Evolutionary conservation across 352 stramenopile genomes (phyloP).

Genomic region (Blastocystis sp.): DNA sequence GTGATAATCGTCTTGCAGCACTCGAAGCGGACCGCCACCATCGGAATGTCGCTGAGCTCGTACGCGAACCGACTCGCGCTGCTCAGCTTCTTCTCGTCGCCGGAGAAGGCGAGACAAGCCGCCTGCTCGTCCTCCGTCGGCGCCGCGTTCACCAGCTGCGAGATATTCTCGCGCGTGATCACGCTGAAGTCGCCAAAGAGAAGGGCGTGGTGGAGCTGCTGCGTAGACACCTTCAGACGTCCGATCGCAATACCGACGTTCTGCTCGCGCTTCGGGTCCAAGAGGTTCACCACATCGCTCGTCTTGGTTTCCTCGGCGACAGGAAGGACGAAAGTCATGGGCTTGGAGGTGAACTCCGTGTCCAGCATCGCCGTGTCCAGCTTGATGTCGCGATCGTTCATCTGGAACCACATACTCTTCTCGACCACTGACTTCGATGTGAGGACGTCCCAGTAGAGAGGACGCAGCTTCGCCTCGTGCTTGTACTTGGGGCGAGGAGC

Average conservation of each 20-base stretch:
- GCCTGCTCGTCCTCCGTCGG: slow-evolving; percentile 60
- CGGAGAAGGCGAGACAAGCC: slow-evolving; percentile 39
- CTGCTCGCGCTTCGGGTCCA: slow-evolving; percentile 61
- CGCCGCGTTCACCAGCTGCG: slow-evolving; percentile 53
- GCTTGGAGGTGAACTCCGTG: background rate
- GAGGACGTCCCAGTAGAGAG: slow-evolving; percentile 23
- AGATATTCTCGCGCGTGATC: slow-evolving; percentile 57
- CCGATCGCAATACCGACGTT: slow-evolving; percentile 61
- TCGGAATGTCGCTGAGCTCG: slow-evolving; percentile 27
- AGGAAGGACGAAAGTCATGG: background rate
- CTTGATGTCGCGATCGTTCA: slow-evolving; percentile 14
- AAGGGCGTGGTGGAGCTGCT: slow-evolving; percentile 54
- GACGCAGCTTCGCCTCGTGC: background rate
- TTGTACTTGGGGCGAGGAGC: background rate
- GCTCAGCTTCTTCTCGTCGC: slow-evolving; percentile 53
- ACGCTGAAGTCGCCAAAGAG: slow-evolving; percentile 55
- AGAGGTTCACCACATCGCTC: slow-evolving; percentile 58
- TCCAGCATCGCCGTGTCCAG: slow-evolving; percentile 20
- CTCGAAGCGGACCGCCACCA: slow-evolving; percentile 27
- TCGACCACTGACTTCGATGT: background rate
- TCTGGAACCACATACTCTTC: slow-evolving; percentile 7
- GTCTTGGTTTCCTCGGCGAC: background rate
- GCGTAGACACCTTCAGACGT: slow-evolving; percentile 49
- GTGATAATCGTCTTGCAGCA: slow-evolving; percentile 28
- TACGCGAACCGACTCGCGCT: slow-evolving; percentile 52